Evolutionary conservation across 78 protist species (phyloP).

Genomic region (Dictyostelium discoideum): DNA sequence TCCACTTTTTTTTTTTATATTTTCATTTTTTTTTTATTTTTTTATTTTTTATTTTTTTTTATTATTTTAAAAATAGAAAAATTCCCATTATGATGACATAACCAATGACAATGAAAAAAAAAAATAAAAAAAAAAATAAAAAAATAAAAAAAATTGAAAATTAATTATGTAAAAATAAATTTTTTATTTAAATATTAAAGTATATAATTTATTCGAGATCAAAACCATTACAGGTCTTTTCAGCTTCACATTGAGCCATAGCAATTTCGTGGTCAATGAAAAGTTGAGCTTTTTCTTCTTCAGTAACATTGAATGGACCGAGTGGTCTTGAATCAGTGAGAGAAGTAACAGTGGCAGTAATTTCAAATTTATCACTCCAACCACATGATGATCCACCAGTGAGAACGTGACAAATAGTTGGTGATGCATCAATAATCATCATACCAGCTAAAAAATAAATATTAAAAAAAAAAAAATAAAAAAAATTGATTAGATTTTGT

Average conservation of each 20-base stretch:
- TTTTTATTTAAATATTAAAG: neutral
- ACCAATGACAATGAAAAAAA: no score
- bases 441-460: conserved; percentile 25
- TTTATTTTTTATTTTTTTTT: no score
- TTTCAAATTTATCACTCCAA: conserved; percentile 31
- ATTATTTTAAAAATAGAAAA: no score
- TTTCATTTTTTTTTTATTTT: no score
- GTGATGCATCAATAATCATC: conserved; percentile 63
- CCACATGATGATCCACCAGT: conserved; percentile 29
- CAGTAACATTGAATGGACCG: conserved; percentile 79
- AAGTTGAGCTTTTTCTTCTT: conserved; percentile 10
- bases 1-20: no score
- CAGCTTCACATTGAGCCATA: neutral
- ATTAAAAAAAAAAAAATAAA: no score
- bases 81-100: no score
- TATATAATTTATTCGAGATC: neutral
- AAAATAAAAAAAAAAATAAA: no score
- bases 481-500: no score
- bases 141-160: no score
- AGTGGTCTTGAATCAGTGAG: conserved; percentile 42
- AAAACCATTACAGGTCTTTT: neutral
- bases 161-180: no score
- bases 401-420: conserved; percentile 3
- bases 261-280: conserved; percentile 1
- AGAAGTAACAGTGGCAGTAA: conserved; percentile 32